Conservation (phyloP, 495 filamentous ascomycete genomes). For the Oleoguttula mirabilis region DNA sequence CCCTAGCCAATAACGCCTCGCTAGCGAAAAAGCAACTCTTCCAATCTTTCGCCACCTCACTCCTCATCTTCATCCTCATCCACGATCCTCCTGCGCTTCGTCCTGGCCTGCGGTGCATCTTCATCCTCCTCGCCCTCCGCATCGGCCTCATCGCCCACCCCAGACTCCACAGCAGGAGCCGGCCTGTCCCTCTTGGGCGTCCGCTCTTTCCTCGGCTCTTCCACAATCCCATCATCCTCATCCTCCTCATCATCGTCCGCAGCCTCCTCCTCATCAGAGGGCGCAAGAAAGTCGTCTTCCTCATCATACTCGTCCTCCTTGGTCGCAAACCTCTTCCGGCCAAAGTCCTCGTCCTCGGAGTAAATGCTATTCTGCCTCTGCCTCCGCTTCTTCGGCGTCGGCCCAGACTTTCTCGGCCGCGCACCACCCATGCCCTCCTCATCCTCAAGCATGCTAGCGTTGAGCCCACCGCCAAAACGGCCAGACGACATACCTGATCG, state of each 20-base stretch:
- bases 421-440: conserved; percentile 45
- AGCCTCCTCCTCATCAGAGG: conserved; percentile 42
- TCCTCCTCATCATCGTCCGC: conserved; percentile 47
- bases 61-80: conserved; percentile 32
- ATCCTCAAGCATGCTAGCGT: conserved; percentile 63
- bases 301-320: conserved; percentile 65
- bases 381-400: conserved; percentile 19
- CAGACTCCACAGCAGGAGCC: conserved; percentile 1
- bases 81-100: conserved; percentile 27
- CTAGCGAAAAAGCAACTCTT: not conserved
- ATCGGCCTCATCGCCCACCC: conserved; percentile 18
- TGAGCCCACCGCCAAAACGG: conserved; percentile 48
- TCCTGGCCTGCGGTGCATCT: conserved; percentile 18
- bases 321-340: conserved; percentile 45
- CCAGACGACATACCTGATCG: conserved; percentile 31
- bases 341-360: conserved; percentile 41
- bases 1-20: conserved; percentile 10
- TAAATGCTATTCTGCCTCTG: conserved; percentile 27
- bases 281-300: conserved; percentile 43
- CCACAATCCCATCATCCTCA: conserved; percentile 31
- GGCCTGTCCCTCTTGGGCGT: conserved; percentile 15
- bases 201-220: conserved; percentile 18
- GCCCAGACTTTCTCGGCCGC: conserved; percentile 1
- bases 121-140: conserved; percentile 23
- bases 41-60: conserved; percentile 2